phyloP scores from a whole-genome alignment of 2,329 filamentous ascomycete genomes.

The Xylariales sp. region DNA sequence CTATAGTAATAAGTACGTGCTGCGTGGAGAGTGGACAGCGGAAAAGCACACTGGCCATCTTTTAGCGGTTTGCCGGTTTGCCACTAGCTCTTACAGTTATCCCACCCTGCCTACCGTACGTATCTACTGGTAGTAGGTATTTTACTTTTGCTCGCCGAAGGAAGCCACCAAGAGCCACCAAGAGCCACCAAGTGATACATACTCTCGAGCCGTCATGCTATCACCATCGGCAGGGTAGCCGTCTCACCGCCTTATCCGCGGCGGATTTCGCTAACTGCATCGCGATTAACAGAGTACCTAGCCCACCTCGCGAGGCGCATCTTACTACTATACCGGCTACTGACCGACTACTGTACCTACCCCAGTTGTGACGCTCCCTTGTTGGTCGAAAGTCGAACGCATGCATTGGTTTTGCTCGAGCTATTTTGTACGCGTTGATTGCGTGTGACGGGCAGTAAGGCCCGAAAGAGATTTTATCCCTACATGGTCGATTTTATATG shows the following conservation, averaged over 20 bases:
- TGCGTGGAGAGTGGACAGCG: too few relatives aligned
- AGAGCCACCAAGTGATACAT: background rate
- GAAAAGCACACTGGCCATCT: background rate
- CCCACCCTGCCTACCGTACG: too few relatives aligned
- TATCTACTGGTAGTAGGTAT: too few relatives aligned
- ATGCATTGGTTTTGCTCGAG: background rate
- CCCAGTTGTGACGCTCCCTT: conserved; percentile 3
- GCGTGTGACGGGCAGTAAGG: background rate
- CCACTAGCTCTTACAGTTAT: conserved; percentile 2
- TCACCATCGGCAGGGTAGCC: conserved; percentile 9
- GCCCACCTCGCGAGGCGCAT: conserved; percentile 8
- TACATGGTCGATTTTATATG: background rate
- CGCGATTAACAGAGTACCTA: conserved; percentile 6
- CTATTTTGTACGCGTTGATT: conserved; percentile 1
- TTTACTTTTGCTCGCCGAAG: conserved; percentile 1
- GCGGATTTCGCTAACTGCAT: conserved; percentile 10
- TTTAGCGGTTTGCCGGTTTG: background rate
- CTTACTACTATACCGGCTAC: conserved; percentile 11
- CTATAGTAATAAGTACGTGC: too few relatives aligned
- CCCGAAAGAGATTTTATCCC: conserved; percentile 10
- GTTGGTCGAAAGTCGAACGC: background rate
- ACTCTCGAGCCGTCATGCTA: conserved; percentile 15
- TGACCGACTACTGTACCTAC: background rate
- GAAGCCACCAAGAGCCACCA: background rate
- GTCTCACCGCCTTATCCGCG: conserved; percentile 27